A percentile compares a stretch with the other conserved stretches of the same genome.
Evolutionary conservation across 2,329 filamentous ascomycete genomes (phyloP).

Genomic region (Niveomyces coronatus): DNA sequence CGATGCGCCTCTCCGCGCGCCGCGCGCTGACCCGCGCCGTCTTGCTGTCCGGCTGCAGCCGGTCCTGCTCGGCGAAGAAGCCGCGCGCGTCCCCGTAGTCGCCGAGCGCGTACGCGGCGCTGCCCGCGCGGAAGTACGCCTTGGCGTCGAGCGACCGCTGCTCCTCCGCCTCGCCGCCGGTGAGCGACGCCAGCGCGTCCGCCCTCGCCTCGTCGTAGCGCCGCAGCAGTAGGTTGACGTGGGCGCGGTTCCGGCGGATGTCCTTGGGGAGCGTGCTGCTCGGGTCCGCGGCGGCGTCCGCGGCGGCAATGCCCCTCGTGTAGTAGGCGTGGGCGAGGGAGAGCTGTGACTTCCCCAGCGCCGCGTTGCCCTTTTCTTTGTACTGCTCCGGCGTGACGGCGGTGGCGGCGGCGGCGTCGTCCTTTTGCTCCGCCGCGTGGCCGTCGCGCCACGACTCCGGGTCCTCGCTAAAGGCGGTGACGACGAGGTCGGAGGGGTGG

Average conservation of each 20-base stretch:
- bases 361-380: conserved; percentile 21
- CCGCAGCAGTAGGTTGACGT: conserved; percentile 21
- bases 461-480: conserved; percentile 9
- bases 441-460: conserved; percentile 14
- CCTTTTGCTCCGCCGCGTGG: not conserved
- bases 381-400: conserved; percentile 12
- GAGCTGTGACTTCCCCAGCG: conserved; percentile 16
- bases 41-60: conserved; percentile 16
- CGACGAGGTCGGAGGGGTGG: conserved; percentile 22
- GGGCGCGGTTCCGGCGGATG: conserved; percentile 21
- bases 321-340: conserved; percentile 17
- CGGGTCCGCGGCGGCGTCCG: conserved; percentile 1
- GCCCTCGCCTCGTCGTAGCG: conserved; percentile 21
- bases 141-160: conserved; percentile 19
- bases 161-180: conserved; percentile 5
- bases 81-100: conserved; percentile 15
- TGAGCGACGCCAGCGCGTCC: conserved; percentile 23
- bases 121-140: conserved; percentile 22
- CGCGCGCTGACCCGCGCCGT: conserved; percentile 13
- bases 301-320: conserved; percentile 16
- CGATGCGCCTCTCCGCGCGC: conserved; percentile 15
- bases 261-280: conserved; percentile 18
- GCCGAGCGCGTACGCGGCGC: conserved; percentile 20
- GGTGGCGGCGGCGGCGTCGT: no score
- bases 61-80: conserved; percentile 16